phyloP scores from a whole-genome alignment of 345 rosid genomes.

The Populus davidiana region DNA sequence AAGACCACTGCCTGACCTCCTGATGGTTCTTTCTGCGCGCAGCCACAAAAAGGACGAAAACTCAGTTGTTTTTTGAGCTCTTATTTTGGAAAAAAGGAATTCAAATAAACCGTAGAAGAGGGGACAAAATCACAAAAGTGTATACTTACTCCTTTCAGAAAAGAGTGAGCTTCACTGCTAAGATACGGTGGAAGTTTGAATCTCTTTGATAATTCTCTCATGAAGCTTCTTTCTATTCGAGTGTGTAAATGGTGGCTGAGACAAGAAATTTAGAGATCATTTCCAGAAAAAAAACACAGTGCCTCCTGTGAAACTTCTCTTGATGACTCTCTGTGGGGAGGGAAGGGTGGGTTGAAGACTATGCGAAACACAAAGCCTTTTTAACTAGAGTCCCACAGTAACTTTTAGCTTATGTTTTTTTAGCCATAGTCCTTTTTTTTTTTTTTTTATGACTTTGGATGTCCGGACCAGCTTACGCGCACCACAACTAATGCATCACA shows the following conservation, averaged over 20 bases:
- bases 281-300: not conserved
- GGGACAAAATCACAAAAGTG: constrained; percentile 2
- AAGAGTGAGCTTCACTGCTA: constrained; percentile 62
- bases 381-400: not conserved
- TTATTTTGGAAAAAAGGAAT: constrained; percentile 3
- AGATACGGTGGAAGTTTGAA: constrained; percentile 63
- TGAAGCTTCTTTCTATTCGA: constrained; percentile 66
- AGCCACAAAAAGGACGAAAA: constrained; percentile 30
- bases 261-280: not conserved
- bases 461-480: no score
- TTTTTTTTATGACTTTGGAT: no score
- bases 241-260: constrained; percentile 60
- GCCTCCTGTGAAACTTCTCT: not conserved
- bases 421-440: not conserved
- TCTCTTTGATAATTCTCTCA: constrained; percentile 67
- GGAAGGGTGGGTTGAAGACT: not conserved
- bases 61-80: not conserved
- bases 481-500: no score
- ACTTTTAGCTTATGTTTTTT: not conserved
- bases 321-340: not conserved
- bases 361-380: not conserved
- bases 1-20: constrained; percentile 64
- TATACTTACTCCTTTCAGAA: constrained; percentile 61
- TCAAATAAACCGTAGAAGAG: not conserved
- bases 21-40: constrained; percentile 64